Conservation (phyloP, 768 basidiomycete genomes). For the Lanmaoa pseudosensibilis region DNA sequence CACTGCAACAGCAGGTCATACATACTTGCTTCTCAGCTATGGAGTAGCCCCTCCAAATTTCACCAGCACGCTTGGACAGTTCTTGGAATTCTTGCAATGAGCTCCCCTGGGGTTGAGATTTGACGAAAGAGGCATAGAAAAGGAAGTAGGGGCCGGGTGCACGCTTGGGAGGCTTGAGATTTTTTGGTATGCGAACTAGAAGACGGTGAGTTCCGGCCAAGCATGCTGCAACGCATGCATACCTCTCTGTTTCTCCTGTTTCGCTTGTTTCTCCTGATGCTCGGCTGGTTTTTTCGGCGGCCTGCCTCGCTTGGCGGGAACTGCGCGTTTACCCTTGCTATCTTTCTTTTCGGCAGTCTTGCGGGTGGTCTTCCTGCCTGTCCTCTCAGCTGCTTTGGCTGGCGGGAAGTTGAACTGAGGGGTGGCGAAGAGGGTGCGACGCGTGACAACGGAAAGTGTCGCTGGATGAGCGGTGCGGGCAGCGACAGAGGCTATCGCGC, state of each 20-base stretch:
- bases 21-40: constrained; percentile 38
- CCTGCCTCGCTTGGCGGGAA: constrained; percentile 9
- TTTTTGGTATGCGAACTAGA: constrained; percentile 15
- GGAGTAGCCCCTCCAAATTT: constrained; percentile 35
- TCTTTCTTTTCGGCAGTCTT: constrained; percentile 1
- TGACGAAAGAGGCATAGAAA: constrained; percentile 23
- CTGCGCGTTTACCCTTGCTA: background rate
- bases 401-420: constrained; percentile 13
- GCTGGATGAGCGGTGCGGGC: background rate
- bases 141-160: constrained; percentile 28
- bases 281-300: background rate
- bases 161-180: constrained; percentile 29
- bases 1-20: background rate
- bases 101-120: background rate
- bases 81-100: background rate
- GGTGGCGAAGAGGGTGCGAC: constrained; percentile 30
- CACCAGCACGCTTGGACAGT: constrained; percentile 21
- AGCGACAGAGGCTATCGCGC: background rate
- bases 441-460: constrained; percentile 7
- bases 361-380: background rate
- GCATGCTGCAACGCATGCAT: background rate
- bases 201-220: constrained; percentile 5
- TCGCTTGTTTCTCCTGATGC: background rate
- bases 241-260: constrained; percentile 16
- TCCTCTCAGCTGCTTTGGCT: background rate